phyloP scores from a whole-genome alignment of 768 basidiomycete genomes.

The Boletus tylopilopsis region DNA sequence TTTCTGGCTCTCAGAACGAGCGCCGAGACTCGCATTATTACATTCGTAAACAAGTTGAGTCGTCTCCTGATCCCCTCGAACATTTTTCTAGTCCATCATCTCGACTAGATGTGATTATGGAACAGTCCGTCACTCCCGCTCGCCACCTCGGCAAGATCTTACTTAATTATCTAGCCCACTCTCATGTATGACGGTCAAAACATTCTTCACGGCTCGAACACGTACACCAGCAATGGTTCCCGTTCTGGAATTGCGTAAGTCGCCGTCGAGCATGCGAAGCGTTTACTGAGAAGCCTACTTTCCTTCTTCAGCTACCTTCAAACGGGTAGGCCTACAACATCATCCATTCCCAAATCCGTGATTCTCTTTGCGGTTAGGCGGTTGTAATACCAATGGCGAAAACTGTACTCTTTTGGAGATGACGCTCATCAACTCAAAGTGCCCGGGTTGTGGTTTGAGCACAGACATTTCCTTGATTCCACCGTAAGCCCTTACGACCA shows the following conservation, averaged over 20 bases:
- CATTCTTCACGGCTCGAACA: conserved; percentile 35
- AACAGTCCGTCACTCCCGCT: conserved; percentile 25
- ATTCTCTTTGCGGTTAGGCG: conserved; percentile 27
- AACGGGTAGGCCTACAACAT: conserved; percentile 30
- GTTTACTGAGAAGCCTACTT: not conserved
- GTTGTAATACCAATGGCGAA: conserved; percentile 45
- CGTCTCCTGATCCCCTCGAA: not conserved
- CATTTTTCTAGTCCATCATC: not conserved
- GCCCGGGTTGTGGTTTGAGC: conserved; percentile 43
- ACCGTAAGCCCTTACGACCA: conserved; percentile 27
- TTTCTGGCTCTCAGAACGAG: conserved; percentile 20
- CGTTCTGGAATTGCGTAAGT: conserved; percentile 44
- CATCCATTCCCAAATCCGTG: not conserved
- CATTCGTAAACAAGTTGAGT: conserved; percentile 42
- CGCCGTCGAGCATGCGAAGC: not conserved
- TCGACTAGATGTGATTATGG: conserved; percentile 40
- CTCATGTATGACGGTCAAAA: conserved; percentile 38
- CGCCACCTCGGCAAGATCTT: not conserved
- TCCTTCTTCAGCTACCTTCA: conserved; percentile 37
- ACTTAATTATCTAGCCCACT: conserved; percentile 29
- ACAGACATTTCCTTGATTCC: conserved; percentile 47
- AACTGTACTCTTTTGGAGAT: conserved; percentile 44
- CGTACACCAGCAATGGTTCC: conserved; percentile 34
- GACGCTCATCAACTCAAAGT: conserved; percentile 42
- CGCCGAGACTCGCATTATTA: conserved; percentile 45